phyloP scores from a whole-genome alignment of 2,329 filamentous ascomycete genomes.

The Seiridium cupressi region DNA sequence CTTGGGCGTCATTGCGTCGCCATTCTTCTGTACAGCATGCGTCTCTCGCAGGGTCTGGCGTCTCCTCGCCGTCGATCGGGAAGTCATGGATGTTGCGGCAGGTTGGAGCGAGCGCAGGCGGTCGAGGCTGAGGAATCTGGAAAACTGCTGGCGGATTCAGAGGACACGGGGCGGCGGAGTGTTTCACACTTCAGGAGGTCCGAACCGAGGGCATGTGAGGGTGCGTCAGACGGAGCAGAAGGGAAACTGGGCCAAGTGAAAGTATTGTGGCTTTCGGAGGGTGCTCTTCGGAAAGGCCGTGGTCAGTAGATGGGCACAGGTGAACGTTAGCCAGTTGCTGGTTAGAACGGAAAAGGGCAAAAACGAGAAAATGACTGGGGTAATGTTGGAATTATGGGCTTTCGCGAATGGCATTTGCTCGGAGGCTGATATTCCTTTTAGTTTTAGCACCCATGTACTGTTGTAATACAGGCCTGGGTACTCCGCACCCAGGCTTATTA shows the following conservation, averaged over 20 bases:
- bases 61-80: constrained; percentile 38
- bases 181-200: background rate
- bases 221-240: background rate
- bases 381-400: background rate
- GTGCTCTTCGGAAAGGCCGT: too few species aligned
- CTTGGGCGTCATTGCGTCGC: constrained; percentile 39
- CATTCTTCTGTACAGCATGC: constrained; percentile 38
- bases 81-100: constrained; percentile 34
- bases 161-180: background rate
- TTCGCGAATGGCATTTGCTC: background rate
- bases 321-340: too few species aligned
- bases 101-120: constrained; percentile 21
- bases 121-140: background rate
- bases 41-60: constrained; percentile 45
- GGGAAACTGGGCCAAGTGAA: too few species aligned
- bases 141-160: background rate
- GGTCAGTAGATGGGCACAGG: too few species aligned
- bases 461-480: too few species aligned
- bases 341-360: background rate
- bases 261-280: too few species aligned
- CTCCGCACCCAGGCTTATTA: too few species aligned
- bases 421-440: background rate
- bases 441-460: background rate
- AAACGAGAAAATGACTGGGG: background rate
- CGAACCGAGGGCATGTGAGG: background rate